Conservation (phyloP, 306 rosid genomes). For the Trifolium fragiferum region DNA sequence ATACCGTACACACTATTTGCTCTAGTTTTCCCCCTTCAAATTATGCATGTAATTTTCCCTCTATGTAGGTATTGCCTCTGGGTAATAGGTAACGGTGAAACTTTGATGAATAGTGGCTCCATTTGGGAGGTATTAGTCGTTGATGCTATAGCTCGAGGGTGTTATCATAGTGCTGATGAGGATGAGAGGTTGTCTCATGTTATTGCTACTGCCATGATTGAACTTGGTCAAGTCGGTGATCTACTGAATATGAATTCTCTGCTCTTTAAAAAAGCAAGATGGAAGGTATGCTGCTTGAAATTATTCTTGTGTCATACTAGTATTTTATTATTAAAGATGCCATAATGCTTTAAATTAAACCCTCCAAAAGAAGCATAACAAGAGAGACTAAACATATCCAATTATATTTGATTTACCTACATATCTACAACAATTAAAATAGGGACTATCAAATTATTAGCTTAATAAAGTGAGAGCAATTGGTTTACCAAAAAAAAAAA, state of each 20-base stretch:
- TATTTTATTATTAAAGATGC: neutral
- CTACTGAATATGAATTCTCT: conserved; percentile 38
- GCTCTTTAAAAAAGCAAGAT: conserved; percentile 50
- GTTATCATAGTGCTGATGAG: conserved; percentile 56
- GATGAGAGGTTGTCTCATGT: conserved; percentile 52
- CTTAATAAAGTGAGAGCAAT: too few species aligned
- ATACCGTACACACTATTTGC: neutral
- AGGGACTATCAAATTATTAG: too few species aligned
- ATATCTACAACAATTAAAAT: too few species aligned
- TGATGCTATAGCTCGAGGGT: conserved; percentile 48
- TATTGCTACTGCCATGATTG: conserved; percentile 46
- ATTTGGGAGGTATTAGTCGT: conserved; percentile 53
- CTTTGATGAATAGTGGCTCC: conserved; percentile 51
- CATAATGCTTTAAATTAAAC: conserved; percentile 7
- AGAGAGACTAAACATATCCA: too few species aligned
- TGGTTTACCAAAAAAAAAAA: too few species aligned
- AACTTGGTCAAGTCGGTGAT: conserved; percentile 47
- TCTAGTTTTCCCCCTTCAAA: neutral
- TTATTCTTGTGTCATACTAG: neutral
- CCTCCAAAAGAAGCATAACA: neutral
- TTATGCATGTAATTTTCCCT: neutral
- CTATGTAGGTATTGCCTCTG: conserved; percentile 61
- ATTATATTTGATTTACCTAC: too few species aligned
- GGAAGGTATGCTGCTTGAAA: conserved; percentile 54
- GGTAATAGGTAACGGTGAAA: conserved; percentile 58